Evolutionary conservation across 148 eudicot genomes (phyloP).

Genomic region (Rhododendron molle): DNA sequence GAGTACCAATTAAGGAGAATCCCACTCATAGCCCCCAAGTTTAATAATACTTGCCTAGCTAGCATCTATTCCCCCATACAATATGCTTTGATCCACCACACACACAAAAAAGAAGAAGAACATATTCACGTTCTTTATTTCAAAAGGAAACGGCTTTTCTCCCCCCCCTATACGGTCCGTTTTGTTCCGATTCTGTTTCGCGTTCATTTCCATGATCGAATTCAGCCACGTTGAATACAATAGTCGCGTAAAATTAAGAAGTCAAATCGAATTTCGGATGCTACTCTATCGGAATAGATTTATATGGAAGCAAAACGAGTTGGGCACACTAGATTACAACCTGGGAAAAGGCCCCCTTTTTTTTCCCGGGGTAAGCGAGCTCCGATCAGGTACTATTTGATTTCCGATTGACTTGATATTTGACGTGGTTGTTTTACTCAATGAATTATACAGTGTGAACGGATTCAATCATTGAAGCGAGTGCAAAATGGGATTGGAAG

Average conservation of each 20-base stretch:
- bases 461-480: background rate
- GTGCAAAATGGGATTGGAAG: too few relatives aligned
- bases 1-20: background rate
- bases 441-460: background rate
- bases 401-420: background rate
- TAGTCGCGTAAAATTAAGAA: background rate
- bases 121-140: constrained; percentile 12
- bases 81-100: background rate
- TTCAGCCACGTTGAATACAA: too few relatives aligned
- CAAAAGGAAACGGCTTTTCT: background rate
- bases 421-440: background rate
- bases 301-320: too few relatives aligned
- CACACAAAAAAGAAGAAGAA: background rate
- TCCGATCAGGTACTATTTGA: too few relatives aligned
- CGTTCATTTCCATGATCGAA: background rate
- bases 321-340: too few relatives aligned
- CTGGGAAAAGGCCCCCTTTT: too few relatives aligned
- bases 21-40: background rate
- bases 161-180: background rate
- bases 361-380: background rate
- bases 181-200: too few relatives aligned
- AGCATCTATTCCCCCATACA: constrained; percentile 9
- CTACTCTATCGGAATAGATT: background rate
- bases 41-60: constrained; percentile 1
- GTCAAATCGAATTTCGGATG: background rate